These are phyloP conservation scores for Boletus sp. DNA, from an alignment of 1,284 basidiomycete genomes.

Conservation along the genomic window DNA sequence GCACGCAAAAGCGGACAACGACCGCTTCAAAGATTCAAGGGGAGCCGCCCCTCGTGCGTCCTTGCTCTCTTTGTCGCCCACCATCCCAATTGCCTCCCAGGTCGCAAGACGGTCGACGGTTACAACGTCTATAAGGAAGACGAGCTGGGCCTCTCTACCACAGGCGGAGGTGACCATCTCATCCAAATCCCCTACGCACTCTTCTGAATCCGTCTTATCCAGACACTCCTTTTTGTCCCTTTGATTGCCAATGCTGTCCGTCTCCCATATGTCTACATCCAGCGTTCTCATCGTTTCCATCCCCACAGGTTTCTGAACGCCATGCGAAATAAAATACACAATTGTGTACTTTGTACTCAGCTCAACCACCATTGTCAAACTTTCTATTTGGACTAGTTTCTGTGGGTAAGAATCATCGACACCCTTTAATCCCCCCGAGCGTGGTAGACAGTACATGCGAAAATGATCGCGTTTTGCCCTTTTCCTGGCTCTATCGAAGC, in stretches of 20 bases:
- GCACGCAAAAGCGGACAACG: slow-evolving; percentile 39
- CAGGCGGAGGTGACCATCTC: slow-evolving; percentile 66
- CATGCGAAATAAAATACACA: too few relatives aligned
- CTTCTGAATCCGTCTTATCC: slow-evolving; percentile 25
- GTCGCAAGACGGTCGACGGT: slow-evolving; percentile 81
- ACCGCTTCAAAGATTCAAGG: slow-evolving; percentile 71
- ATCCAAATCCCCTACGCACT: slow-evolving; percentile 7
- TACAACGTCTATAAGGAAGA: slow-evolving; percentile 83
- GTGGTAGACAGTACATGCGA: too few relatives aligned
- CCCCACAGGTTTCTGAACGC: slow-evolving; percentile 44
- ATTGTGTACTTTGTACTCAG: too few relatives aligned
- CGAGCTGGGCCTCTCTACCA: slow-evolving; percentile 71
- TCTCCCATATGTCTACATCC: slow-evolving; percentile 17
- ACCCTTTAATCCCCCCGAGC: too few relatives aligned
- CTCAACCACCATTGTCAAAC: background rate
- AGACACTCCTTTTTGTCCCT: slow-evolving; percentile 73
- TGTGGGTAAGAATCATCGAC: too few relatives aligned
- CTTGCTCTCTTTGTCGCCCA: slow-evolving; percentile 2
- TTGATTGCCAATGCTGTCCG: slow-evolving; percentile 83
- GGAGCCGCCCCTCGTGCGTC: slow-evolving; percentile 69
- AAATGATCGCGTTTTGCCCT: too few relatives aligned
- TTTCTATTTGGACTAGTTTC: too few relatives aligned
- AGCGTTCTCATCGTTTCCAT: background rate
- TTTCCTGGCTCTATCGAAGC: slow-evolving; percentile 63
- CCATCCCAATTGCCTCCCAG: slow-evolving; percentile 39